Percentiles rank a stretch among this genome's conserved stretches.
phyloP scores from a whole-genome alignment of 148 eudicot species.

The Polygonum aviculare region DNA sequence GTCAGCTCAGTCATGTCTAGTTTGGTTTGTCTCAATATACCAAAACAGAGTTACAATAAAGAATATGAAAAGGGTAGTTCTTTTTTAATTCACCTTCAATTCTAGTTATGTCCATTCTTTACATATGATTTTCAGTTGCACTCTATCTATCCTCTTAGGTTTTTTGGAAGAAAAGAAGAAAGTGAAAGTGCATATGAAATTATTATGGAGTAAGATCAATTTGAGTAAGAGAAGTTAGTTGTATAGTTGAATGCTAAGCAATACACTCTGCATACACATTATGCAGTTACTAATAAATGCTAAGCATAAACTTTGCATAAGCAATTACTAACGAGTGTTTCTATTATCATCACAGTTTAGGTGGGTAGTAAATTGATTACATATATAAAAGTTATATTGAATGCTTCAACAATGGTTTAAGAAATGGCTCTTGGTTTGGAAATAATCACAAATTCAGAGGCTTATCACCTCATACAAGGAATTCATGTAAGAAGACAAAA shows the following conservation, averaged over 20 bases:
- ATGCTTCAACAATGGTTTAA: neutral
- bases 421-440: neutral
- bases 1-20: neutral
- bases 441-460: neutral
- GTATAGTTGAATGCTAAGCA: neutral
- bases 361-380: neutral
- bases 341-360: neutral
- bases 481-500: neutral
- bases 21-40: slow-evolving; percentile 5
- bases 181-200: neutral
- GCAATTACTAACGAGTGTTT: neutral
- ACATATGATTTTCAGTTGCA: too few species aligned
- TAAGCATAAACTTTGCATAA: neutral
- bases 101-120: neutral
- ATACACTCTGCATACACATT: neutral
- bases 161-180: neutral
- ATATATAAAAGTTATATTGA: too few species aligned
- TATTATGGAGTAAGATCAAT: too few species aligned
- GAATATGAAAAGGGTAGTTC: neutral
- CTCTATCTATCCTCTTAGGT: neutral
- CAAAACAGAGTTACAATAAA: neutral
- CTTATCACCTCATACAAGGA: neutral
- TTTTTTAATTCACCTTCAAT: neutral
- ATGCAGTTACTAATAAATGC: neutral
- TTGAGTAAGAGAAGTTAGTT: neutral